Base-by-base conservation (phyloP, 2,329 filamentous ascomycete genomes). In the Pseudogymnoascus sp. region DNA sequence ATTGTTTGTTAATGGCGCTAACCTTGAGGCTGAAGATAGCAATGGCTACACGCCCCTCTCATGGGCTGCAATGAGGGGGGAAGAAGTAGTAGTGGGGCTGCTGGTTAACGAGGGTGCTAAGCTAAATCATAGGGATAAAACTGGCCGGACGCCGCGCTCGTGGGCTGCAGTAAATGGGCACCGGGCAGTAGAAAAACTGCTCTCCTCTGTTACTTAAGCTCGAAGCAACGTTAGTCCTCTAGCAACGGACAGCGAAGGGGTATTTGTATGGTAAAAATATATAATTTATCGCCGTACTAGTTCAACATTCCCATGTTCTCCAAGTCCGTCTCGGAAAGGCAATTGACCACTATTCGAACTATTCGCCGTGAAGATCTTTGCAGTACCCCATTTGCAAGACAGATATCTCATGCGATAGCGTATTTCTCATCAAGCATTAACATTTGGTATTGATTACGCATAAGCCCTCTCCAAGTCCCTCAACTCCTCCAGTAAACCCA, bases 381-480 rank as follows among this genome's bases (percentile, higher is more conserved):
- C n/a, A 48, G 42, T 3, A 31, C 13, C 29, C 13, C 42, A 55
- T 17, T 17, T 55, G 27, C 48, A 33, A 55, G 17, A 55, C 9
- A 55, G 10, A 31, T 55, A 55, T 55, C 8, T 13, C 48, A 33
- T 33, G 9, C 31, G 27, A 3, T 33, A 6, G n/a, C 5, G 5
- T 55, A 55, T 33, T 55, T 33, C 48, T 55, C 48, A 55, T 55
- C 48, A 55, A 55, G 48, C 48, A 55, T 55, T 55, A 55, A 55
- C 48, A 55, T 55, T 55, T 33, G 29, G 48, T 55, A 55, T 55
- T 55, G 48, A 55, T 55, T 33, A 55, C 29, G 27, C 29, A 17
- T 33, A 55, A 55, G 33, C 29, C 48, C 48, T 33, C 48, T 21
- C 48, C 29, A 27, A 55, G 29, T 33, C 48, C 48, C 48, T 55